These are phyloP conservation scores for Nepenthes gracilis DNA, from an alignment of 148 eudicot genomes.

Conservation along the genomic window DNA sequence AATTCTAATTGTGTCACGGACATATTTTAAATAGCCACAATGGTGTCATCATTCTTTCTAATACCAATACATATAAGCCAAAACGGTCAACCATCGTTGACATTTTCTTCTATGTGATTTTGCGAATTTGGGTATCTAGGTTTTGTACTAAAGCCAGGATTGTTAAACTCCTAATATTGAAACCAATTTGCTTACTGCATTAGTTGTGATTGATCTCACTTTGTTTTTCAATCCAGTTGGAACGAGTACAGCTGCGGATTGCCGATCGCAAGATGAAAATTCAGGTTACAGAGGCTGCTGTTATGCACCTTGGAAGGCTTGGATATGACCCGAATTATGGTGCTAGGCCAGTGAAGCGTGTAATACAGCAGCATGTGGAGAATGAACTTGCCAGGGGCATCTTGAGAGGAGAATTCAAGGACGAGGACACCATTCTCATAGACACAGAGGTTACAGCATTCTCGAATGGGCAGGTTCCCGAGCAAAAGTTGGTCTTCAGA, in stretches of 20 bases:
- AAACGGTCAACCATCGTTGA: no score
- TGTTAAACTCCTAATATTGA: no score
- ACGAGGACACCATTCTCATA: slow-evolving; percentile 55
- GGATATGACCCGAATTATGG: slow-evolving; percentile 97
- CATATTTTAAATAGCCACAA: no score
- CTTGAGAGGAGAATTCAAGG: slow-evolving; percentile 83
- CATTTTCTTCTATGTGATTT: no score
- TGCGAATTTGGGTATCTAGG: no score
- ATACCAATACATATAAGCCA: no score
- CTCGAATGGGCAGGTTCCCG: slow-evolving; percentile 78
- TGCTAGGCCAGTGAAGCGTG: slow-evolving; percentile 93
- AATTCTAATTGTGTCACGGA: no score
- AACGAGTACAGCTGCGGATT: slow-evolving; percentile 74
- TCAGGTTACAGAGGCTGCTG: slow-evolving; percentile 61
- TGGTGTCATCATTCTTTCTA: no score
- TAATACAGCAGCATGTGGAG: slow-evolving; percentile 81
- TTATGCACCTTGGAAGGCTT: slow-evolving; percentile 72
- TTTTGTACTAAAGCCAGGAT: no score
- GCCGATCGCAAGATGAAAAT: slow-evolving; percentile 81
- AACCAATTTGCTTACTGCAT: no score
- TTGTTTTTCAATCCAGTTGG: slow-evolving; percentile 31
- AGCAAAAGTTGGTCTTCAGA: slow-evolving; percentile 58
- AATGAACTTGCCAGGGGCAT: slow-evolving; percentile 94
- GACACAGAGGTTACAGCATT: slow-evolving; percentile 75
- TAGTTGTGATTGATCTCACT: no score